Percentiles rank a stretch among this genome's conserved stretches.
These are phyloP conservation scores for Apophysomyces elegans DNA, from an alignment of 371 early-diverging fungal genomes.

Conservation along the genomic window DNA sequence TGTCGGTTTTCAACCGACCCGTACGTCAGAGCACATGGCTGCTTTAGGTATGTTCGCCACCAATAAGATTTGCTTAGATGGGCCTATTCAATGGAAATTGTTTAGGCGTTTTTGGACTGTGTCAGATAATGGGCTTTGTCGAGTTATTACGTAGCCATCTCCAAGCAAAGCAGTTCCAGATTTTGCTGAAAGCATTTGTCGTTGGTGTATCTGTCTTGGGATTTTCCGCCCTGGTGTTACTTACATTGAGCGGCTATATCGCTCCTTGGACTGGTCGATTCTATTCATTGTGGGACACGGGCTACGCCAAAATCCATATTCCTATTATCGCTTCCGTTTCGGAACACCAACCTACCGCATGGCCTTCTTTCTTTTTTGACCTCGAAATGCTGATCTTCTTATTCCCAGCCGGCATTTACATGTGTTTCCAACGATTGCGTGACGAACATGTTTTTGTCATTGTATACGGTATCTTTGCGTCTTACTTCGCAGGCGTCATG, in stretches of 20 bases:
- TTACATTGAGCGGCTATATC: slow-evolving; percentile 86
- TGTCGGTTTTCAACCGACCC: slow-evolving; percentile 97
- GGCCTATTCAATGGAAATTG: background rate
- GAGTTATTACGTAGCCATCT: slow-evolving; percentile 81
- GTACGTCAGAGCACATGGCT: slow-evolving; percentile 98
- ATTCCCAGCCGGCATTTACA: slow-evolving; percentile 97
- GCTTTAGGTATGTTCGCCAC: slow-evolving; percentile 76
- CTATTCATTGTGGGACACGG: slow-evolving; percentile 99
- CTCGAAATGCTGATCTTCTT: slow-evolving; percentile 91
- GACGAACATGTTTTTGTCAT: slow-evolving; percentile 98
- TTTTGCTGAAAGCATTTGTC: slow-evolving; percentile 72
- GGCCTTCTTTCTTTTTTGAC: slow-evolving; percentile 99
- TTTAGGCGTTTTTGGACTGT: slow-evolving; percentile 85
- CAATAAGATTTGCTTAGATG: background rate
- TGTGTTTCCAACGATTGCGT: slow-evolving; percentile 88
- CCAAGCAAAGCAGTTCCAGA: slow-evolving; percentile 83
- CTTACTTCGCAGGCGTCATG: slow-evolving; percentile 99
- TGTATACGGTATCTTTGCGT: slow-evolving; percentile 91
- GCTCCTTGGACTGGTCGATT: slow-evolving; percentile 99
- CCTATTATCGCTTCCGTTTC: slow-evolving; percentile 99
- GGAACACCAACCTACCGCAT: slow-evolving; percentile 99
- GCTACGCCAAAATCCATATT: slow-evolving; percentile 97
- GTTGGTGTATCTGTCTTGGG: slow-evolving; percentile 61
- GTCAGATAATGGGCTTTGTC: slow-evolving; percentile 93
- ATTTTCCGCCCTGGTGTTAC: slow-evolving; percentile 52